Evolutionary conservation across 2,329 filamentous ascomycete species (phyloP).

Genomic region (Phialophora expanda): DNA sequence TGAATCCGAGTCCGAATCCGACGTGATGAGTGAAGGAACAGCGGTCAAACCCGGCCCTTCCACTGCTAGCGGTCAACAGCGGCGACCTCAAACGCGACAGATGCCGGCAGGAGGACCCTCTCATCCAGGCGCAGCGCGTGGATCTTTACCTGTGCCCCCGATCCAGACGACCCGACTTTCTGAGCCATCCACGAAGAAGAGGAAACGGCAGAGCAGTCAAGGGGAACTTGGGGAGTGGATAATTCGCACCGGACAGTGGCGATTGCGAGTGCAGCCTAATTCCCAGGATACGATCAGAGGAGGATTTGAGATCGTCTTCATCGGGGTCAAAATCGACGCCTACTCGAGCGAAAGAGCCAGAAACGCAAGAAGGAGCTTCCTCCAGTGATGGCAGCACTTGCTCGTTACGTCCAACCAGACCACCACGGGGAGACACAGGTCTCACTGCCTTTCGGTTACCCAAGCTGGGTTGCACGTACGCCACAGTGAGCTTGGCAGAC

Average conservation of each 20-base stretch:
- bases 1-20: conserved; percentile 34
- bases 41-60: conserved; percentile 16
- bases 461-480: conserved; percentile 6
- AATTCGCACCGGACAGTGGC: conserved; percentile 72
- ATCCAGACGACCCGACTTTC: conserved; percentile 30
- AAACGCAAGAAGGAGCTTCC: conserved; percentile 69
- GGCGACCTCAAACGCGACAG: conserved; percentile 30
- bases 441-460: conserved; percentile 17
- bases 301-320: conserved; percentile 70
- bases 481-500: conserved; percentile 8
- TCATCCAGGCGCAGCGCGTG: conserved; percentile 7
- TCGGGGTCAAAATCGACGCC: conserved; percentile 77
- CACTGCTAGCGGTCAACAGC: conserved; percentile 14
- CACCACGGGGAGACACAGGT: background rate
- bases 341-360: conserved; percentile 68
- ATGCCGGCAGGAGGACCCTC: conserved; percentile 17
- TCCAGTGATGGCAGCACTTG: conserved; percentile 46
- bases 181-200: conserved; percentile 30
- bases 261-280: conserved; percentile 66
- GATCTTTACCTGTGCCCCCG: conserved; percentile 23
- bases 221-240: conserved; percentile 58
- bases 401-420: background rate
- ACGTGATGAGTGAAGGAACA: conserved; percentile 30
- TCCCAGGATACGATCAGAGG: conserved; percentile 51
- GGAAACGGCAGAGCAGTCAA: conserved; percentile 33